Base-by-base conservation (phyloP, 345 rosid genomes). In the Pistacia atlantica region DNA sequence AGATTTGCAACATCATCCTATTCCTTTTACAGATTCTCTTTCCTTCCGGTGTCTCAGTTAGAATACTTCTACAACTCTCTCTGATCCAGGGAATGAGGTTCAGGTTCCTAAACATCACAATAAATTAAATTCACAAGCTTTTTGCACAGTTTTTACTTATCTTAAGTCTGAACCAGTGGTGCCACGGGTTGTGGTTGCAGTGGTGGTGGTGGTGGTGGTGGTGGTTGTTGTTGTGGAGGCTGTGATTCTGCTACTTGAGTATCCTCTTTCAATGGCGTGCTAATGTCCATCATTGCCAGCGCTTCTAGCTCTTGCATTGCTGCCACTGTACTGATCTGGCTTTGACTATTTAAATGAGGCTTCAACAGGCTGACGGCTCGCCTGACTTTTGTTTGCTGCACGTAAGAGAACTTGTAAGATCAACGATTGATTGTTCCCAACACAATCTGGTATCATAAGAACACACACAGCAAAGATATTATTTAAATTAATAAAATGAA, bases 221-320 rank as follows among this genome's bases (percentile, higher is more conserved):
- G 54, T 72, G 60, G 73, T 55, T 38, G 75, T 3, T 68, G 65
- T 57, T 55, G 59, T 12, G 55, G n/a, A 1, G 10, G 66, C 12
- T 56, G 65, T 25, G 12, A 38, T 25, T 61, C 65, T 35, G 46
- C 46, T 42, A 42, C 45, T 42, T 59, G 55, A 71, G 81, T 74
- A 37, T 82, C 90, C 71, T 80, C 84, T 8, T 35, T 77, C 52
- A 77, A 66, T 14, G 88, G 84, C 25, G 71, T 76, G 35, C 60
- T 62, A 2, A 84, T 79, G 79, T 89, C 93, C 80, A 85, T 69
- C 1, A 83, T 60, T 7, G 86, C 87, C 17, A 96, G 89, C 49
- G 83, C 90, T 83, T 92, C 97, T 60, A 96, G 78, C 62, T 91
- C 90, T 57, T 84, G 81, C 57, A 91, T 83, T 8, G 95, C 97